These are phyloP conservation scores for Colletotrichum lentis DNA, from an alignment of 2,329 filamentous ascomycete genomes.

Conservation along the genomic window DNA sequence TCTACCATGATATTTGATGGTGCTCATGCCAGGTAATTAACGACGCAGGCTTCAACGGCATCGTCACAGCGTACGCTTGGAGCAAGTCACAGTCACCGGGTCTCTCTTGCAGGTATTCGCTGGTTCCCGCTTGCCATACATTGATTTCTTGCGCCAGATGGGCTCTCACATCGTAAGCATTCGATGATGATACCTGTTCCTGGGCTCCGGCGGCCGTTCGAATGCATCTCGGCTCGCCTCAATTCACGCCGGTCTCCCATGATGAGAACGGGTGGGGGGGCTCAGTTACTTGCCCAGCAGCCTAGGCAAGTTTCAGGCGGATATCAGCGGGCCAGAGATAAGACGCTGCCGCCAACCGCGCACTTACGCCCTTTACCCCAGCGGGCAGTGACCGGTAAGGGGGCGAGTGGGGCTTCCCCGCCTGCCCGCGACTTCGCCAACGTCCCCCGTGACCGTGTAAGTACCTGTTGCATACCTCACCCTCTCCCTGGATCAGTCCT, in stretches of 20 bases:
- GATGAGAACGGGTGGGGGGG: conserved; percentile 17
- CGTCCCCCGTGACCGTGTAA: conserved; percentile 33
- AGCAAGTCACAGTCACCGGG: background rate
- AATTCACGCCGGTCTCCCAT: background rate
- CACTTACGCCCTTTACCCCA: conserved; percentile 31
- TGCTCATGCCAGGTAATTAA: background rate
- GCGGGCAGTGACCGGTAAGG: conserved; percentile 25
- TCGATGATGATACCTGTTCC: conserved; percentile 2
- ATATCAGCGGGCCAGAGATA: conserved; percentile 38
- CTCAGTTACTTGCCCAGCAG: conserved; percentile 8
- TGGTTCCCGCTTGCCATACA: too few relatives aligned
- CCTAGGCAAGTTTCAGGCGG: conserved; percentile 36
- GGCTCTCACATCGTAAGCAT: too few relatives aligned
- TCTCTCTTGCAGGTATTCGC: background rate
- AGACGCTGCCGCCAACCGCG: background rate
- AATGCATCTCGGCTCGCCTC: conserved; percentile 6
- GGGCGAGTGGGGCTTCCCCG: conserved; percentile 34
- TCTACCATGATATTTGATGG: background rate
- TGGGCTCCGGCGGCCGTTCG: background rate
- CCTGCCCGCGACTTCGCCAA: conserved; percentile 33
- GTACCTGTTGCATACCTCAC: conserved; percentile 2
- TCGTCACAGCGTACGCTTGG: background rate
- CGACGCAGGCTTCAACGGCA: background rate
- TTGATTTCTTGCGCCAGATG: background rate
- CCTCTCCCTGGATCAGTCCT: conserved; percentile 18